These are phyloP conservation scores for Naganishia randhawae DNA, from an alignment of 768 basidiomycete genomes.

Conservation along the genomic window DNA sequence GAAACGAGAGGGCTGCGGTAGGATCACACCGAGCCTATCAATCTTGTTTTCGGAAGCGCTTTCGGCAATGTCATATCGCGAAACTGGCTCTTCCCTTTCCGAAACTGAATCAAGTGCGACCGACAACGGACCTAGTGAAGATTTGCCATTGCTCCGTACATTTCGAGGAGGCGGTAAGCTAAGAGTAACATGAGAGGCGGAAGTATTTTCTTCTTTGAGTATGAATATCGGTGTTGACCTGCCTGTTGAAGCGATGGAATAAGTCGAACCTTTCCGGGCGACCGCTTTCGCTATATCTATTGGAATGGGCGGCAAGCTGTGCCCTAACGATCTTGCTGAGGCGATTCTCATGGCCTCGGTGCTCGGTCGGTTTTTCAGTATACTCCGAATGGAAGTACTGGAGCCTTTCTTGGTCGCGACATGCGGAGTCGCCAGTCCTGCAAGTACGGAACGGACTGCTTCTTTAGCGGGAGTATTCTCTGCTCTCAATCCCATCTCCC, in stretches of 20 bases:
- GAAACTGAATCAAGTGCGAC: not conserved
- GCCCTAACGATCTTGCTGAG: not conserved
- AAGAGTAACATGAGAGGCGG: not conserved
- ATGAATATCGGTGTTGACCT: conserved; percentile 3
- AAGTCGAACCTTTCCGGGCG: conserved; percentile 1
- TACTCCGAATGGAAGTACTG: conserved; percentile 25
- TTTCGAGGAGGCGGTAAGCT: conserved; percentile 7
- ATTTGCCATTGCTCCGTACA: not conserved
- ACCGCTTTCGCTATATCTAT: conserved; percentile 13
- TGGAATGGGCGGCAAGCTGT: conserved; percentile 29
- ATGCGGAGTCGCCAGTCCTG: conserved; percentile 1
- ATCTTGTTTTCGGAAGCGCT: not conserved
- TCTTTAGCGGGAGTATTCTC: conserved; percentile 12
- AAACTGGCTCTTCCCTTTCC: conserved; percentile 1
- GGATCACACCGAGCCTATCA: not conserved
- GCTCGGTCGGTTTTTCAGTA: conserved; percentile 26
- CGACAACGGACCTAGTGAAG: not conserved
- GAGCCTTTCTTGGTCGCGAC: not conserved
- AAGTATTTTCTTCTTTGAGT: not conserved
- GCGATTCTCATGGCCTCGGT: not conserved
- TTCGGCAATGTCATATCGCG: not conserved
- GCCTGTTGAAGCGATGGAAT: conserved; percentile 1
- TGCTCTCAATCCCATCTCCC: conserved; percentile 9
- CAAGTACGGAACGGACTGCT: conserved; percentile 3
- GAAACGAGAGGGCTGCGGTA: not conserved